Base-by-base conservation (phyloP, 768 basidiomycete genomes). In the Macrolepiota fuliginosa region DNA sequence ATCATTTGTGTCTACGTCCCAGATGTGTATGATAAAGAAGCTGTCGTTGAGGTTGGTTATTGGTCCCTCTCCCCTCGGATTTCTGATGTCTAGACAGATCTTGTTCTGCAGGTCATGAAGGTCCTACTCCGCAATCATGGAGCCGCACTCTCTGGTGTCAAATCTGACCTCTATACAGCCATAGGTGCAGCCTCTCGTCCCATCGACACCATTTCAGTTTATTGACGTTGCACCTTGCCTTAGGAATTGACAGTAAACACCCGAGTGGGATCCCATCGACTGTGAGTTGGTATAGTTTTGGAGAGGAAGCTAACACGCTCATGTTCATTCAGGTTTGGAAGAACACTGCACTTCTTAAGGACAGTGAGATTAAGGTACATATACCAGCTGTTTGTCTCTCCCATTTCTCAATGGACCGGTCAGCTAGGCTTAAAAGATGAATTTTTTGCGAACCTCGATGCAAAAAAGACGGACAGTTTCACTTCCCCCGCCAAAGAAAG, bases 161-260 rank as follows among this genome's bases (percentile, higher is more conserved):
- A 92, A 67, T 84, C 87, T 4, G 76, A 91, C 68, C 66, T 92
- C 50, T 91, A 91, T 66, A 90, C 90, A 2, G 47, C 63, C 0
- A 81, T 88, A 62, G 86, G 87, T 86, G 67, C 40, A 71, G 62
- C 5, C 22, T 13, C 15, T 15, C 46, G 10, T 12, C 46, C 15
- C 24, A 22, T 6, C 19, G 3, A 22, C 9, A 22, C 22, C 19
- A 9, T 9, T 24, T 24, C 19, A 49, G 22, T 24, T 3, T n/a
- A 25, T 49, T 11, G 22, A 25, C 19, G 9, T 24, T 11, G 2
- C 7, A 7, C 46, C 54, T n/a, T n/a, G 17, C 63, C 47, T 9
- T 66, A 85, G 88, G 87, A 1, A 74, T 92, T 59, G 88, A 91
- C 65, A 90, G 89, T 72, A 92, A 92, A 68, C 90, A 91, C 68